Base-by-base conservation (phyloP, 495 filamentous ascomycete species). In the Penicillium egyptiacum region DNA sequence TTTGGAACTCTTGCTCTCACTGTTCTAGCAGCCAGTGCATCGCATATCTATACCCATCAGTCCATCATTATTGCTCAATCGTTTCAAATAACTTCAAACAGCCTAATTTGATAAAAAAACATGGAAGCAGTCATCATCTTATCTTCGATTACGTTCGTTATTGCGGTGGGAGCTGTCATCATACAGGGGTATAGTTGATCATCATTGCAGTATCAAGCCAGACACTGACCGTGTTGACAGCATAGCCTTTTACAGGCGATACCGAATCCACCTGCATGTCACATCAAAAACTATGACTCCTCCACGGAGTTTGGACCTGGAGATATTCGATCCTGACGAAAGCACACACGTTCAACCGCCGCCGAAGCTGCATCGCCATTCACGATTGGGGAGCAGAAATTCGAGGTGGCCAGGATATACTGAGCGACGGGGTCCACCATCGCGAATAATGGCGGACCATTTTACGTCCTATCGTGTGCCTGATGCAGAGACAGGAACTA, bases 91-190 rank as follows among this genome's bases (percentile, higher is more conserved):
- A 41, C 31, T 9, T 22, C 14, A 0, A 31, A 19, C 26, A 31
- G 28, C 20, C 31, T 23, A 12, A 1, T 3, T 40, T 8, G 1
- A 16, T 49, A 19, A 26, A 55, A n/a, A 8, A 26, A 5, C n/a
- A 56, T 60, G 59, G 51, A 67, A 43, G 62, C 62, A 17, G 28
- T 66, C 39, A 52, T 62, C 11, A 44, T 58, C 17, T 33, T 68
- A 22, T 44, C 57, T 2, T 54, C 60, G 3, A 30, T 64, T 23
- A 66, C 58, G 1, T 61, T 59, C 37, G 5, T 61, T 25, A 35
- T 65, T 30, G 59, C 55, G 16, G 31, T 61, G n/a, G 48, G 47
- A 45, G 40, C 25, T 41, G 57, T 54, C 26, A 52, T 56, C 16
- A 45, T 61, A 5, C 53, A 55, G 17, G 56, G 53, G 65, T 68